A percentile compares a stretch with the other conserved stretches of the same genome.
Evolutionary conservation across 805 yeast species (phyloP).

Genomic region (Blastobotrys chiropterorum): DNA sequence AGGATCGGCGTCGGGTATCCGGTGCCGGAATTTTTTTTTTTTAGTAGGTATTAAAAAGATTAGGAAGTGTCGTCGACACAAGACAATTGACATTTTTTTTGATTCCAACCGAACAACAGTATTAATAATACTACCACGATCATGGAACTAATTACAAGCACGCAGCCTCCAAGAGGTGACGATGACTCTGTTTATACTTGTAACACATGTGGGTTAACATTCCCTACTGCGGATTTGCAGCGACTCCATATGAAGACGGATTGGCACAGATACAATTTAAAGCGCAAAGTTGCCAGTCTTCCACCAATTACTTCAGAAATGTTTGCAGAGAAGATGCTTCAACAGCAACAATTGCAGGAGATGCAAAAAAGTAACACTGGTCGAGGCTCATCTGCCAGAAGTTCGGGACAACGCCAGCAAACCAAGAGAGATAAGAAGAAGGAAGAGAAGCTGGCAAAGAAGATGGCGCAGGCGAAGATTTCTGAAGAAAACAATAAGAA

Average conservation of each 20-base stretch:
- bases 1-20: not conserved
- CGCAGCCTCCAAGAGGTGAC: constrained; percentile 14
- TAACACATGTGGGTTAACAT: constrained; percentile 80
- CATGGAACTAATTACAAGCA: constrained; percentile 15
- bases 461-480: constrained; percentile 1
- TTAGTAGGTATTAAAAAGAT: too few relatives aligned
- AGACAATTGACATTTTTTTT: not conserved
- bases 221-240: constrained; percentile 77
- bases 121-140: not conserved
- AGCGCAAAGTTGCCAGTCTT: constrained; percentile 81
- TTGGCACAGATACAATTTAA: constrained; percentile 95
- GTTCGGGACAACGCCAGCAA: constrained; percentile 27
- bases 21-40: not conserved
- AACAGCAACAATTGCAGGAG: constrained; percentile 27
- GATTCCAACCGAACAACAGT: not conserved
- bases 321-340: constrained; percentile 62
- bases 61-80: too few relatives aligned
- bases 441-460: constrained; percentile 25
- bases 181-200: constrained; percentile 52
- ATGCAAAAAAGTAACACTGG: constrained; percentile 19
- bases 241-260: constrained; percentile 94
- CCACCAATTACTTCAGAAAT: constrained; percentile 64
- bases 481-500: not conserved
- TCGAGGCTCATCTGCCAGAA: constrained; percentile 19
- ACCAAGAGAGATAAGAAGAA: constrained; percentile 33